phyloP scores from a whole-genome alignment of 768 basidiomycete genomes.

The Tricholoma flavovirens region DNA sequence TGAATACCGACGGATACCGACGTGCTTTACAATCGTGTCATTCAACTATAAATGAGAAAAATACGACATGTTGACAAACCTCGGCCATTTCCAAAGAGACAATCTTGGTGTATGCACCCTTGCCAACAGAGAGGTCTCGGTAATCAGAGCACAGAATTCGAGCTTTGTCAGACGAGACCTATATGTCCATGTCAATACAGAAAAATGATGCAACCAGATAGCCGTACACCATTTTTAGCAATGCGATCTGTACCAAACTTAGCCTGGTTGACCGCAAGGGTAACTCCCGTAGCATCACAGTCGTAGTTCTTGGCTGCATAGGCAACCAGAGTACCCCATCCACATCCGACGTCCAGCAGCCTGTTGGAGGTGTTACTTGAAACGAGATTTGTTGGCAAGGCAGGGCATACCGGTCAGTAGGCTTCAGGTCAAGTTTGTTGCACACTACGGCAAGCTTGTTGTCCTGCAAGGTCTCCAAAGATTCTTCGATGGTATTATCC shows the following conservation, averaged over 20 bases:
- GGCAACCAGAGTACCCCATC: conserved; percentile 94
- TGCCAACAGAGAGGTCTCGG: conserved; percentile 77
- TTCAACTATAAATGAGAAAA: neutral
- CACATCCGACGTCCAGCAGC: conserved; percentile 83
- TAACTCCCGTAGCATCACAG: conserved; percentile 96
- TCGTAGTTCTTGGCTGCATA: conserved; percentile 96
- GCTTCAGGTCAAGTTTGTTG: conserved; percentile 85
- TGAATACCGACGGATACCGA: conserved; percentile 89
- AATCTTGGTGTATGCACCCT: conserved; percentile 84
- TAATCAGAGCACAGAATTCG: conserved; percentile 92
- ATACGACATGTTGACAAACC: conserved; percentile 43
- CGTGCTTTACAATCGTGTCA: conserved; percentile 52
- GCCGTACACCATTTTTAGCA: conserved; percentile 61
- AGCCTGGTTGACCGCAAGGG: conserved; percentile 86
- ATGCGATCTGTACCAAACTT: conserved; percentile 90
- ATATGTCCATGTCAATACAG: neutral
- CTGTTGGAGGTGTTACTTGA: conserved; percentile 22
- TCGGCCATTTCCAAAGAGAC: conserved; percentile 98
- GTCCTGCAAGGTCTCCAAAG: conserved; percentile 93
- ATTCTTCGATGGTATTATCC: conserved; percentile 65
- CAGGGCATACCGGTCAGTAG: conserved; percentile 60
- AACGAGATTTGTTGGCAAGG: neutral
- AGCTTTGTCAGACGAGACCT: conserved; percentile 60
- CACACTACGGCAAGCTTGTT: conserved; percentile 97
- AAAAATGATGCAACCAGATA: neutral